Evolutionary conservation across 2,329 filamentous ascomycete genomes (phyloP), one percentile per base, ranked within the genome.

Genomic region (Aspergillus latus): DNA sequence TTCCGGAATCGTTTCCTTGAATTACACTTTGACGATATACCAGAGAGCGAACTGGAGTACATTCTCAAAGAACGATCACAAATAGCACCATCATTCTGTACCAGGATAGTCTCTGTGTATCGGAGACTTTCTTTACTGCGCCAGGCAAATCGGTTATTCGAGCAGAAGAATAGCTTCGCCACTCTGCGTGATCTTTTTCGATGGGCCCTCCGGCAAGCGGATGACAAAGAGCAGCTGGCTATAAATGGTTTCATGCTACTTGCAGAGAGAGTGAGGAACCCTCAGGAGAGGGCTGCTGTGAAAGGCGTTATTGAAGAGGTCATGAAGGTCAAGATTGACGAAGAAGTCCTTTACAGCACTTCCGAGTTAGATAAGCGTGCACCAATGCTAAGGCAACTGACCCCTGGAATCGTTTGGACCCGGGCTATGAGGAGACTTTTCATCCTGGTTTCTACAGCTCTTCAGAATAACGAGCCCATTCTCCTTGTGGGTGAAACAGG

Each of bases 1-100:
- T 99, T 99, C 74, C 86, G 95, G 53, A 99, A 99, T 72, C 85
- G 94, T 67, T 99, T 99, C 67, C 82, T 99, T 3, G 94, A 99
- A 73, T 79, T 99, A 4, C 94, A 99, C 72, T 97, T 96, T 66
- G 94, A 97, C 65, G 95, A 99, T 67, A 99, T 99, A 26, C 94
- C 94, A 0, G 91, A 97, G 69, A 88, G 91, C 61, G 95, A 99
- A 69, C 78, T 99, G 44, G 91, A 96, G 66, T 90, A 87, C 42
- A 99, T 99, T 65, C 72, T 99, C 34, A 90, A 95, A 68, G 87
- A 91, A 69, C 84, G 95, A 59, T 95, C 92, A 57, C 85, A 92
- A 65, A 92, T 96, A 11, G 90, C 94, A 0, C 91, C 93, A 4
- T 93, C 92, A 0, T 94, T 97, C 77, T 96, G 93, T 70, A 85